Conservation (phyloP, 140 eudicot species). For the Flaveria floridana region DNA sequence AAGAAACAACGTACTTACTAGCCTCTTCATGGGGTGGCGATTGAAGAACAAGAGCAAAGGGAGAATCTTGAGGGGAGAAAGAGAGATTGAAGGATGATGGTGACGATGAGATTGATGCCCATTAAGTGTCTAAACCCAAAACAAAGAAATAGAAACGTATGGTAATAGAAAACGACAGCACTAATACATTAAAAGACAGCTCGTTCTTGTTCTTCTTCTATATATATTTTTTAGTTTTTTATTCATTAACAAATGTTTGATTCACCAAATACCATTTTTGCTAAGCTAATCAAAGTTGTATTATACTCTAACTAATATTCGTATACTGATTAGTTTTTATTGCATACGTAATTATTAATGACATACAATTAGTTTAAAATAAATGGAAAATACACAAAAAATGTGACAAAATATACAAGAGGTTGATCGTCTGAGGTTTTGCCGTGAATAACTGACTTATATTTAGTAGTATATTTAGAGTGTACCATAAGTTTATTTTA, state of each 20-base stretch:
- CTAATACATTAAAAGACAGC: constrained; percentile 64
- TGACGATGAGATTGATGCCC: constrained; percentile 43
- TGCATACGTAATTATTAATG: neutral
- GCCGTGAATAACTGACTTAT: too few species aligned
- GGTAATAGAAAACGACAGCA: constrained; percentile 75
- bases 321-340: neutral
- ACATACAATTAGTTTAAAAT: neutral
- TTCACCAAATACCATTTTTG: constrained; percentile 7
- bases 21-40: constrained; percentile 71
- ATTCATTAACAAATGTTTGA: neutral
- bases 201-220: constrained; percentile 32
- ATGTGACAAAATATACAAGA: neutral
- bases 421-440: neutral
- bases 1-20: constrained; percentile 85
- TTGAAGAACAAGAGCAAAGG: constrained; percentile 15
- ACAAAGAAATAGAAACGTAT: constrained; percentile 43
- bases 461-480: too few species aligned
- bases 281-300: neutral
- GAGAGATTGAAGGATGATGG: constrained; percentile 46
- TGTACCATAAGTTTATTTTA: neutral
- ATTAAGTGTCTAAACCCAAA: constrained; percentile 49
- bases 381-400: neutral
- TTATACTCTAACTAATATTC: neutral
- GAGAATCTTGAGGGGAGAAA: constrained; percentile 20
- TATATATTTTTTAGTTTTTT: neutral